Evolutionary conservation across 192 early-diverging fungal genomes (phyloP).

Genomic region (Backusella circina): DNA sequence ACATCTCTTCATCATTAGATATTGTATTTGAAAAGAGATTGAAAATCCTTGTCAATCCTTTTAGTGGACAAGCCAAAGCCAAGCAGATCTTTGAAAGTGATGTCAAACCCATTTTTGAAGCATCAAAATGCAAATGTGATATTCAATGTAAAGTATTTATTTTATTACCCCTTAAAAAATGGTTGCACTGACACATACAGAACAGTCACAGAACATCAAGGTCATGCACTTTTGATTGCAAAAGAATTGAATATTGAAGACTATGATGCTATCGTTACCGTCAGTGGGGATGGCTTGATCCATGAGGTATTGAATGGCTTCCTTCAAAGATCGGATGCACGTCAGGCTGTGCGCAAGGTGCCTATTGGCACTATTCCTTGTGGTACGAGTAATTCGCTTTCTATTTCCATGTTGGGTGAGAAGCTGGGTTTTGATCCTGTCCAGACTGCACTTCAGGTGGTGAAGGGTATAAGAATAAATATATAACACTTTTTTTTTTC

Average conservation of each 20-base stretch:
- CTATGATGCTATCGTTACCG: conserved; percentile 59
- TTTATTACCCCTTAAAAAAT: background rate
- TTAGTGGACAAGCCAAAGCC: conserved; percentile 67
- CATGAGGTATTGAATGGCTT: conserved; percentile 81
- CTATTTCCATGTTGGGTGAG: conserved; percentile 47
- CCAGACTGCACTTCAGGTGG: conserved; percentile 32
- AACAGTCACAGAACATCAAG: conserved; percentile 54
- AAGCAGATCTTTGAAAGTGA: conserved; percentile 44
- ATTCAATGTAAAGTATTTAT: conserved; percentile 38
- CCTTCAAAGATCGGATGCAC: conserved; percentile 63
- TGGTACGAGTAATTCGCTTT: conserved; percentile 55
- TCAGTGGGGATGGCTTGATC: conserved; percentile 79
- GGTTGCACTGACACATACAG: background rate
- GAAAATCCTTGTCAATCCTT: conserved; percentile 70
- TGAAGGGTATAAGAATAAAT: no score
- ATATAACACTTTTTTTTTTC: no score
- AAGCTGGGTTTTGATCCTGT: conserved; percentile 31
- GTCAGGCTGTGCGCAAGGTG: conserved; percentile 43
- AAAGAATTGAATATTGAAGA: conserved; percentile 44
- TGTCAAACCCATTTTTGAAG: conserved; percentile 59
- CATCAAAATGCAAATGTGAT: conserved; percentile 54
- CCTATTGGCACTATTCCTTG: conserved; percentile 63
- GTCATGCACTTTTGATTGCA: conserved; percentile 64
- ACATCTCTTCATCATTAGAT: background rate
- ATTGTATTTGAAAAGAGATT: conserved; percentile 31